Evolutionary conservation across 2,329 filamentous ascomycete genomes (phyloP).

Genomic region (Aspergillus phoenicis): DNA sequence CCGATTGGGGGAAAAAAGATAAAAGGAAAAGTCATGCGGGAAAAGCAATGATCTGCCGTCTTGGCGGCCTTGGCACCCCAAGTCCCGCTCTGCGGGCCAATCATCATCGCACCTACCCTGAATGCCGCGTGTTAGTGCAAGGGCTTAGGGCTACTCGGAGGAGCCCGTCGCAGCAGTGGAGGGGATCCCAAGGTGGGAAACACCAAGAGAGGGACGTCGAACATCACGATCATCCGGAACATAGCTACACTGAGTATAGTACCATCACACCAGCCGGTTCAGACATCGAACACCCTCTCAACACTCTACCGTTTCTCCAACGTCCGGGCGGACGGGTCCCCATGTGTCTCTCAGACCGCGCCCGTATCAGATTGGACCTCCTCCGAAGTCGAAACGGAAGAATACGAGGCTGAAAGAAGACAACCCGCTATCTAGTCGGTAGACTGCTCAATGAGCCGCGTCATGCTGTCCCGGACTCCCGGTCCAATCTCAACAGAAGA

Average conservation of each 20-base stretch:
- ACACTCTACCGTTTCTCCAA: neutral
- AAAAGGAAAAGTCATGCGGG: neutral
- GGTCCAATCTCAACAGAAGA: neutral
- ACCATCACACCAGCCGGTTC: neutral
- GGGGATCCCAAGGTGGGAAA: neutral
- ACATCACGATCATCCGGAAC: neutral
- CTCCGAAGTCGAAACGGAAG: neutral
- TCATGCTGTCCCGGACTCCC: neutral
- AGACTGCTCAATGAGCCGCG: neutral
- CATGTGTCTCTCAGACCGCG: neutral
- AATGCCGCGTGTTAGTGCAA: neutral
- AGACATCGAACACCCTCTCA: neutral
- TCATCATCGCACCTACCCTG: neutral
- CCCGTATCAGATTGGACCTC: neutral
- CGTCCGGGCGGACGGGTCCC: neutral
- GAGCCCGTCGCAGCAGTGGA: neutral
- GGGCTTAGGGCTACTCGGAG: neutral
- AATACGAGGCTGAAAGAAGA: neutral
- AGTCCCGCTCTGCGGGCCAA: neutral
- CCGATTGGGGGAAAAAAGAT: neutral
- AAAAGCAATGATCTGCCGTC: conserved; percentile 6
- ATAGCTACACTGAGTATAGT: neutral
- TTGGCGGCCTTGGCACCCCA: neutral
- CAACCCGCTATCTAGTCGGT: neutral
- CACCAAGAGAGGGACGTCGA: neutral